Conservation (phyloP, 495 filamentous ascomycete species). For the Penicillium cataractarum region DNA sequence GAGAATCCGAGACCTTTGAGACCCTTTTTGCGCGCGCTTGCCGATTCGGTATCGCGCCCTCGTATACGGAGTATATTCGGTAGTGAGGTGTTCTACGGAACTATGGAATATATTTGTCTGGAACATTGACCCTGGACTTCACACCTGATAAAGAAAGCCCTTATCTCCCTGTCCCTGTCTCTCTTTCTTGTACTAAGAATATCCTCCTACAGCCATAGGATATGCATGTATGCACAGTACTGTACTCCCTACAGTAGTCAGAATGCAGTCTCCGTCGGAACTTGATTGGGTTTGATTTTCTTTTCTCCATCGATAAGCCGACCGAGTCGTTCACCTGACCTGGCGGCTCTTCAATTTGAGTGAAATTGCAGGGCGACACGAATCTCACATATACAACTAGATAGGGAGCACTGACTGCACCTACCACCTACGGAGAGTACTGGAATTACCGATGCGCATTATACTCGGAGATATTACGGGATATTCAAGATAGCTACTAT, state of each 20-base stretch:
- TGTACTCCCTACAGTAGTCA: neutral
- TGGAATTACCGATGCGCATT: too few relatives aligned
- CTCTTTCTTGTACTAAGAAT: constrained; percentile 1
- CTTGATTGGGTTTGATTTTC: neutral
- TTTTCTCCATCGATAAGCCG: neutral
- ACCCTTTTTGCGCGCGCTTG: constrained; percentile 1
- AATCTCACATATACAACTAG: neutral
- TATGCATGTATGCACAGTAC: too few relatives aligned
- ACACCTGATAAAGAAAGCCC: too few relatives aligned
- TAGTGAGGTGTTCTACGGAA: neutral
- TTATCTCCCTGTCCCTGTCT: neutral
- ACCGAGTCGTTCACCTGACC: neutral
- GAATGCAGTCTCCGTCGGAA: constrained; percentile 3
- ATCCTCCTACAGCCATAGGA: too few relatives aligned
- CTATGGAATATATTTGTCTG: neutral
- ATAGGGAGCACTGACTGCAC: too few relatives aligned
- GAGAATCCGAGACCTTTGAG: neutral
- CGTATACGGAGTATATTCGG: constrained; percentile 1
- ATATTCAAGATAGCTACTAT: neutral
- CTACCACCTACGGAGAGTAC: too few relatives aligned
- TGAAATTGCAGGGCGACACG: neutral
- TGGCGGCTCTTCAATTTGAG: neutral
- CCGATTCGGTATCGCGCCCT: neutral
- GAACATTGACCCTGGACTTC: neutral
- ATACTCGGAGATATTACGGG: too few relatives aligned